Base-by-base conservation (phyloP, 2,329 filamentous ascomycete species). In the Xylaria sp. region DNA sequence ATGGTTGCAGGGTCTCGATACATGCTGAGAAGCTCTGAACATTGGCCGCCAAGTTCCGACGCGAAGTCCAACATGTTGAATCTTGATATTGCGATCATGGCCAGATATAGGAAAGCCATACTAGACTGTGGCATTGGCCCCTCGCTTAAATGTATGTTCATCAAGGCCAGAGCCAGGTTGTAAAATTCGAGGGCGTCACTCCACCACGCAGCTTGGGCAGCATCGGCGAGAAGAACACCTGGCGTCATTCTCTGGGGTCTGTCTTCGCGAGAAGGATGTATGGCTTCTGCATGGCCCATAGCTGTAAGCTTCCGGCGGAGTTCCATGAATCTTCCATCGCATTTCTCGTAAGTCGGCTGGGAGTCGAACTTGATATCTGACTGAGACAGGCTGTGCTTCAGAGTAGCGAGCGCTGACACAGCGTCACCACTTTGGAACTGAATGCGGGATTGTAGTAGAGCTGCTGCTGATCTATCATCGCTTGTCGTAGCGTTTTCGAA, bases 381-480 rank as follows among this genome's bases (percentile, higher is more conserved):
- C 13, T 90, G 90, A 34, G 81, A 82, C 18, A 98, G 82, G 70
- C 92, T 94, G 55, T 90, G 87, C 75, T 91, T 91, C 28, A 98
- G 83, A 0, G 89, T 88, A 39, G 86, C 81, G 73, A 97, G 89
- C 0, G 94, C 92, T 4, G 87, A 87, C 25, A 85, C 81, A 34
- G 90, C 89, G 72, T 97, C 89, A 1, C 94, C 94, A 64, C 87
- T 86, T 76, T 94, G 90, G 1, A 92, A 89, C 75, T 90, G 89
- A 55, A 97, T 91, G 59, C 94, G 89, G 6, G 93, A 94, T 77
- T 94, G 90, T 44, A 98, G 83, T 50, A 97, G 91, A 82, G 91
- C 97, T 0, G 93, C 93, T 9, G 92, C 91, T 1, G 93, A 92
- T 81, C 93, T 96, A 79, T 97, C 94, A 6, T 92, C 87, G 0